Conservation (phyloP, 2,329 filamentous ascomycete genomes). For the Neonectria sp. region DNA sequence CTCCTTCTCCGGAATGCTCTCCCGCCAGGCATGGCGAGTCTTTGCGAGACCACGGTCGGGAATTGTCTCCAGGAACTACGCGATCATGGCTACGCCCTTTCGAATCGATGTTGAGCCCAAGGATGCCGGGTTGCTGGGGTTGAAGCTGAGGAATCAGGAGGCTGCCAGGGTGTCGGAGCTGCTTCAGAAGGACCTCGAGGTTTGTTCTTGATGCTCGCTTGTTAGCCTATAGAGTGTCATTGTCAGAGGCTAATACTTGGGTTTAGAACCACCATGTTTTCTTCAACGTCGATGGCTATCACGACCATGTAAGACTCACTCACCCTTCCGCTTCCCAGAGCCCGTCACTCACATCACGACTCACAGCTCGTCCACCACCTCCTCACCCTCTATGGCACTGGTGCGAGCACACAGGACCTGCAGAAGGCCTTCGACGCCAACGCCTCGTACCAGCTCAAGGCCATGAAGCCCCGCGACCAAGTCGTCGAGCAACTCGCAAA, state of each 20-base stretch:
- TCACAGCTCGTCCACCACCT: constrained; percentile 78
- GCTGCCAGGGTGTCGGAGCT: constrained; percentile 76
- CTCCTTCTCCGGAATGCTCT: constrained; percentile 36
- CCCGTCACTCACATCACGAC: constrained; percentile 9
- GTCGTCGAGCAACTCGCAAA: constrained; percentile 68
- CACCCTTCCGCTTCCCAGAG: background rate
- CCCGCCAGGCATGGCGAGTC: constrained; percentile 27
- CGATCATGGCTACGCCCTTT: constrained; percentile 62
- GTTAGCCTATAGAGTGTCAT: too few relatives aligned
- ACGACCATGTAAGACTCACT: constrained; percentile 77
- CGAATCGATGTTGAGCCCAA: constrained; percentile 63
- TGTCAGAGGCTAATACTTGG: constrained; percentile 20
- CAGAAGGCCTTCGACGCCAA: constrained; percentile 77
- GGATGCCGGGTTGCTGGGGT: constrained; percentile 65
- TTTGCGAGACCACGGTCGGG: constrained; percentile 26
- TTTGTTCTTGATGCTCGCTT: constrained; percentile 42
- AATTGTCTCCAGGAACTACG: constrained; percentile 13
- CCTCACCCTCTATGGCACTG: constrained; percentile 82
- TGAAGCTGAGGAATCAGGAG: constrained; percentile 68
- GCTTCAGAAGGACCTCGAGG: constrained; percentile 82
- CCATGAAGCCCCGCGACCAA: constrained; percentile 61
- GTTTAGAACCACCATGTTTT: constrained; percentile 77
- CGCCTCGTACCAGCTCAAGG: constrained; percentile 74
- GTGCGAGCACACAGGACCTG: constrained; percentile 73
- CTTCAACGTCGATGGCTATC: constrained; percentile 82